Evolutionary conservation across 306 rosid species (phyloP).

Genomic region (Trifolium subterraneum): DNA sequence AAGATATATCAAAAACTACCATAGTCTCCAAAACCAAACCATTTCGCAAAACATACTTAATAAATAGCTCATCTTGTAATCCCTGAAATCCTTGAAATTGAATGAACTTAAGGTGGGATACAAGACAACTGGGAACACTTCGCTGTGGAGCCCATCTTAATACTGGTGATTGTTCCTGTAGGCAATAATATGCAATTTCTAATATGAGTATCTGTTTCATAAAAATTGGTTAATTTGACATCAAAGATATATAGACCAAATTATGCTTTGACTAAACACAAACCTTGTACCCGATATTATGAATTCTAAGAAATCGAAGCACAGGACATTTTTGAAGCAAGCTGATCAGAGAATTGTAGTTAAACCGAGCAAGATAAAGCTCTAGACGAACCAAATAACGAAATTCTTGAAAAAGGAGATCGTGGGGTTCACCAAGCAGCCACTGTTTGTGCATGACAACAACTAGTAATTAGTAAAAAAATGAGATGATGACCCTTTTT

Average conservation of each 20-base stretch:
- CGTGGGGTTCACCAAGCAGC: not conserved
- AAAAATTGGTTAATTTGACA: too few relatives aligned
- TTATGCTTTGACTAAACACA: not conserved
- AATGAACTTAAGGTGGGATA: not conserved
- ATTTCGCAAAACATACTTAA: not conserved
- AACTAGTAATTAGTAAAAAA: not conserved
- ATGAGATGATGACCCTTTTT: too few relatives aligned
- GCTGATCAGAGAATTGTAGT: not conserved
- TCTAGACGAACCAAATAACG: not conserved
- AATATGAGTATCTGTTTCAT: too few relatives aligned
- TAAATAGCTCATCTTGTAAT: conserved; percentile 3
- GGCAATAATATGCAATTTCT: too few relatives aligned
- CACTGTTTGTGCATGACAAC: not conserved
- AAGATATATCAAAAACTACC: not conserved
- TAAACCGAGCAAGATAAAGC: not conserved
- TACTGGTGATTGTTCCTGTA: not conserved
- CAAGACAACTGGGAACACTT: conserved; percentile 16
- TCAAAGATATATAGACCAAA: too few relatives aligned
- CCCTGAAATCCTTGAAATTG: not conserved
- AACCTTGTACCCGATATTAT: not conserved
- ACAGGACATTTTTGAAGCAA: conserved; percentile 4
- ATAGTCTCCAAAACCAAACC: conserved; percentile 6
- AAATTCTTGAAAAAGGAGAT: not conserved
- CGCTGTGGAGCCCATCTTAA: not conserved
- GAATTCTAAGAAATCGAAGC: not conserved